Evolutionary conservation across 2,329 filamentous ascomycete species (phyloP), one percentile per base, ranked within the genome.

Genomic region (Arthrobotrys sinensis): DNA sequence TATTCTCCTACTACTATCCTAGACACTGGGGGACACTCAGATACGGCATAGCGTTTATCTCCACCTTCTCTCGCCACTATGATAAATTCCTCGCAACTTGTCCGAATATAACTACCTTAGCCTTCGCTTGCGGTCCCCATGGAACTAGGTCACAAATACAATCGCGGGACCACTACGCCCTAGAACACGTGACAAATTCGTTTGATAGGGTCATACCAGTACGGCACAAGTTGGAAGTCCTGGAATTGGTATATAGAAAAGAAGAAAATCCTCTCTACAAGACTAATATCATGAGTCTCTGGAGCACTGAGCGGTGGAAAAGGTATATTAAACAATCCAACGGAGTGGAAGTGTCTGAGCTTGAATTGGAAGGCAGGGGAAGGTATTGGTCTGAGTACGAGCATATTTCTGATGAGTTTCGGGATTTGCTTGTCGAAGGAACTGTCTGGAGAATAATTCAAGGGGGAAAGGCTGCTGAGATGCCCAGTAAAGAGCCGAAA

Each of bases 371-470:
- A 11, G 45, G 34, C 7, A 34, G 67, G 16, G 67, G 53, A 7
- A 63, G 67, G 10, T 63, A 71, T 19, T 63, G 67, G 55, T 52
- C 67, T 6, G 7, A 32, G 1, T 63, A 71, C 45, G 67, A 71
- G 14, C 55, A 28, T 8, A 4, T 28, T 3, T 21, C 6, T 0
- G 55, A 71, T 38, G 7, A 21, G 1, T 63, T 63, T 52, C 4
- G 8, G 2, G 43, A 46, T 1, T 10, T 12, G 2, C 28, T 63
- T 12, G 40, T 45, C 0, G 67, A 71, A 36, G 67, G 45, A 1
- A 57, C 34, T 2, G 67, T 71, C 2, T 63, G 67, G 55, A 71
- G 67, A 19, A 28, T 71, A 24, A 19, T 3, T 1, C 40, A 36
- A n/a, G 34, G 10, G 14, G 12, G 24, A 14, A 10, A 36, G 3